Base-by-base conservation (phyloP, 768 basidiomycete species). In the Infundibulicybe gibba region DNA sequence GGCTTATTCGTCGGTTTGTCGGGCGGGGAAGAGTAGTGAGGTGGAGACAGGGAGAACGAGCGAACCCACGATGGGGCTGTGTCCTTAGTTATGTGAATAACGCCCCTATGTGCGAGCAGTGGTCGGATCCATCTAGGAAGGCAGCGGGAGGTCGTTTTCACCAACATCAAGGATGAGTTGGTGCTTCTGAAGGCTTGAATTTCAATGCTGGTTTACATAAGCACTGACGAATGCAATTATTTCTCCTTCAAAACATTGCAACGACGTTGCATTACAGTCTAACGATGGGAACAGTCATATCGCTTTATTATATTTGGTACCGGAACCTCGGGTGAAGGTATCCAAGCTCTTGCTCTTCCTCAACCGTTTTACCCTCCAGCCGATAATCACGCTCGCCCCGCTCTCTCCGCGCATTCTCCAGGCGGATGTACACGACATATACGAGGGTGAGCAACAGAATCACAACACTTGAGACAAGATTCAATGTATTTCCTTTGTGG, bases 401-500 rank as follows among this genome's bases (percentile, higher is more conserved):
- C 39, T 63, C 65, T 4, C 74, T 69, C 52, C 70, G 73, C 15
- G 47, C 56, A 48, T 77, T 77, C 51, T 77, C 74, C 60, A 59
- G 58, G 3, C 58, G 62, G 32, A 77, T 60, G 45, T 74, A 76
- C 1, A 69, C 1, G 19, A 60, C 59, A 12, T 56, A 62, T 11
- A 66, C 6, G 17, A 66, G 44, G 6, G 62, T 60, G 0, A 73
- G 55, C 1, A 71, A 38, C 25, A 60, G 66, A 25, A 65, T 59
- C 0, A 60, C 54, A 20, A 59, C 56, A 30, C 60, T 65, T 3
- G 72, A 66, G 3, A 64, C 69, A 5, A 77, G 65, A 49, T 76
- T 76, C 32, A 75, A 61, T 1, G 66, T 61, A 54, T 74, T 76
- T n/a, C 74, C 75, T 37, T 70, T 68, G 54, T 68, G 74, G 48